Evolutionary conservation across 2,329 filamentous ascomycete species (phyloP), one percentile per base, ranked within the genome.

Genomic region (Metarhizium brunneum): DNA sequence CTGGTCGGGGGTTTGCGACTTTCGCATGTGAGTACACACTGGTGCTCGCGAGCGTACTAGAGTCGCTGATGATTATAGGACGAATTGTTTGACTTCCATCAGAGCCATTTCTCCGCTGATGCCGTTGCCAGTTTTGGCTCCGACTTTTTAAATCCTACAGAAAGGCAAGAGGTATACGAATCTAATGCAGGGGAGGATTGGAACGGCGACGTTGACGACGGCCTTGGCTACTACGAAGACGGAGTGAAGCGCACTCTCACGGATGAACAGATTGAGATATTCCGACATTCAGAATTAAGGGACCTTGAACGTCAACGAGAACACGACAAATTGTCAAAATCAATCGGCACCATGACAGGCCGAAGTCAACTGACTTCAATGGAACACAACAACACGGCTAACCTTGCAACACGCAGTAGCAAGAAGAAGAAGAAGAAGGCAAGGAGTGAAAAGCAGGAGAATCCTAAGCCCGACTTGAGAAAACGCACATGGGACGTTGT

Each of bases 191-290:
- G 8, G 14, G 25, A 42, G 10, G 40, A 20, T n/a, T 42, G 11
- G 50, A 25, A 36, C 16, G 29, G 49, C 32, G 47, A 56, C n/a
- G 82, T 85, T 30, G 81, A 85, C 43, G 87, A 89, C 65, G 83
- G 74, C 1, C 75, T 96, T 16, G 92, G 91, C 18, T 92, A 90
- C 69, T 97, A 97, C 62, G 71, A 81, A 1, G 92, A 97, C 65
- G 92, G 92, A 3, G 83, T 85, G 58, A 94, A 94, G 68, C 86
- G 92, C 45, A 96, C 91, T 18, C 76, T 97, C 63, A 96, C 92
- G 10, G 89, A 96, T 65, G 88, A 91, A 63, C 89, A 96, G 73
- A 90, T 96, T 62, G 83, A 83, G 54, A 92, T 96, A 58, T 96
- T 96, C 68, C 81, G 92, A 58, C 90, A 95, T 66, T 92, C 88